Percentiles rank a stretch among this genome's conserved stretches.
Evolutionary conservation across 148 eudicot genomes (phyloP).

Genomic region (Vaccinium corymbosum): DNA sequence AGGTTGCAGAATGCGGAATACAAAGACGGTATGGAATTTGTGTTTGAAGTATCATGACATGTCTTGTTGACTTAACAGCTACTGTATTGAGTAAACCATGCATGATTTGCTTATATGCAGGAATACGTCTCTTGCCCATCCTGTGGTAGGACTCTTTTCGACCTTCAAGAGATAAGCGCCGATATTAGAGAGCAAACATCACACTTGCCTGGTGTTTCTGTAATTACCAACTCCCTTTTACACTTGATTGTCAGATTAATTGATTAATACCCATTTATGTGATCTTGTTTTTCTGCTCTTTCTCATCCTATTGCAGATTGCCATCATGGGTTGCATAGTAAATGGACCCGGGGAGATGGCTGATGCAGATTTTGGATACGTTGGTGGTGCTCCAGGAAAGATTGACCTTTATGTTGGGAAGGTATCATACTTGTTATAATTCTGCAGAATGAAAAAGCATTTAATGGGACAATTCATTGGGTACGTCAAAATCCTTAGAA

Average conservation of each 20-base stretch:
- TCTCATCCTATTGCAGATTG: constrained; percentile 54
- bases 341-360: constrained; percentile 99
- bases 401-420: constrained; percentile 96
- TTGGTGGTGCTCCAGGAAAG: constrained; percentile 99
- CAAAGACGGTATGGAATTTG: constrained; percentile 67
- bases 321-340: constrained; percentile 99
- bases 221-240: constrained; percentile 36
- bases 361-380: constrained; percentile 99
- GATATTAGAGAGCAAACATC: constrained; percentile 90
- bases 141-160: constrained; percentile 93
- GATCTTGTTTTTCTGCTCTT: constrained; percentile 4
- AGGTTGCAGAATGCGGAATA: constrained; percentile 99
- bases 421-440: constrained; percentile 32
- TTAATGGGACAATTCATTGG: background rate
- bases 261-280: background rate
- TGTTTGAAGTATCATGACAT: background rate
- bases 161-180: constrained; percentile 96
- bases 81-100: background rate
- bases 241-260: constrained; percentile 5
- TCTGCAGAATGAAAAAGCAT: background rate
- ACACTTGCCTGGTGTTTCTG: constrained; percentile 99
- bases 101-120: constrained; percentile 31
- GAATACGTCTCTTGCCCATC: constrained; percentile 99
- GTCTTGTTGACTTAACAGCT: background rate
- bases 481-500: background rate